Evolutionary conservation across 1,284 basidiomycete genomes (phyloP), one percentile per base, ranked within the genome.

Genomic region (Ustilago hordei): DNA sequence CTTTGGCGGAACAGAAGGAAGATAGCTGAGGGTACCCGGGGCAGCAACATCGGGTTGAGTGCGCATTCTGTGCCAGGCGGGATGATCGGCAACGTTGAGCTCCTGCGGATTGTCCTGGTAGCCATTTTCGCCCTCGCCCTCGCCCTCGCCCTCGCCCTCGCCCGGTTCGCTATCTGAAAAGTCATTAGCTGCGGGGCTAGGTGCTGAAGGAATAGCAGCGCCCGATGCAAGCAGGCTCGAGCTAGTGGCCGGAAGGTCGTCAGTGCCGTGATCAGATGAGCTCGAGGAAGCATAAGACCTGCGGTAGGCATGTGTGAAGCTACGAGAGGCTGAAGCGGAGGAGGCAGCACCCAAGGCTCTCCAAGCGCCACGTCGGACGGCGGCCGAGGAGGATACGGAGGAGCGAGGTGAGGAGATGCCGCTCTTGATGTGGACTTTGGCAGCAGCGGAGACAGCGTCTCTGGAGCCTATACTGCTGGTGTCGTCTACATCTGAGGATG

Each of bases 401-500:
- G 76, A 78, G 32, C 76, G 76, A 28, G 76, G 76, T 7, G 76
- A 78, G 2, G 76, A 78, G 55, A 75, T 64, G 34, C 60, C 65
- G 55, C 76, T 78, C 52, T 69, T 72, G 56, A 78, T 67, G 53
- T 78, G 68, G 3, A 75, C 69, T n/a, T 67, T 77, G 55, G 64
- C 57, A n/a, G 59, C 60, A 19, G 62, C 56, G 28, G 52, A 8
- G 28, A 63, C 53, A 0, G 70, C 64, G 19, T 74, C 75, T 17
- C 62, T 74, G 52, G 71, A 78, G 32, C 68, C 68, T 9, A 74
- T 53, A 50, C 75, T 78, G 62, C 71, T 74, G 60, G 50, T n/a
- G 34, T 78, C 75, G 34, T 78, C 75, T 39, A 64, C 5, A 23
- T 78, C 75, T 3, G 62, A 64, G 15, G 50, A 15, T 11, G 74